Base-by-base conservation (phyloP, 768 basidiomycete species). In the Lenzites betulinus region DNA sequence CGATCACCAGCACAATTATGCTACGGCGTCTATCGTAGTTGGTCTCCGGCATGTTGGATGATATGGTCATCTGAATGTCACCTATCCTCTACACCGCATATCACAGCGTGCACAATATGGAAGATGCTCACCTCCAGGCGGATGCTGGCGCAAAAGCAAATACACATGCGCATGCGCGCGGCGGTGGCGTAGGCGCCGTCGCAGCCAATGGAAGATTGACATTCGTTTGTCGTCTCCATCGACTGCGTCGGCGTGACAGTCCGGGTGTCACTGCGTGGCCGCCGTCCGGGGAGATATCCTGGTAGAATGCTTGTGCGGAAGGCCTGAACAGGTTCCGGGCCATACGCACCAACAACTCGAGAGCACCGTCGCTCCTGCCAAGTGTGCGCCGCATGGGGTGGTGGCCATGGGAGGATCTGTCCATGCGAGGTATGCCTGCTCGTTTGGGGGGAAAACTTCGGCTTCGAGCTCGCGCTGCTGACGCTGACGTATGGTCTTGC, bases 391-490 rank as follows among this genome's bases (percentile, higher is more conserved):
- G 33, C 26, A 36, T 25, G 39, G 28, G 30, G 41, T 33, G 23
- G 42, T 12, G 23, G 30, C 7, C 25, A 52, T 63, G 62, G 54
- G 62, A 63, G 62, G 15, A 46, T 49, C 51, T 43, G 53, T 38
- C 62, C 53, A 53, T 43, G 54, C 54, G 53, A 51, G 60, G 58
- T 57, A 57, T 60, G 44, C 44, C 4, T 58, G 43, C 55, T 28
- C 30, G 44, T 44, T 42, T 22, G 30, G 53, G 63, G 63, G 63
- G 47, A 50, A 46, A 64, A 57, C 51, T 28, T 64, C 59, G 59
- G 63, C 33, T 54, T 44, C 50, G 15, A 23, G 15, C 41, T 23
- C 26, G 43, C 53, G 26, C 57, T 50, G 30, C 62, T 54, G 53
- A 59, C 42, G 30, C 33, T 47, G 23, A 41, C 25, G 48, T 38